phyloP scores from a whole-genome alignment of 1,139 yeast genomes.

The Candida sp. region DNA sequence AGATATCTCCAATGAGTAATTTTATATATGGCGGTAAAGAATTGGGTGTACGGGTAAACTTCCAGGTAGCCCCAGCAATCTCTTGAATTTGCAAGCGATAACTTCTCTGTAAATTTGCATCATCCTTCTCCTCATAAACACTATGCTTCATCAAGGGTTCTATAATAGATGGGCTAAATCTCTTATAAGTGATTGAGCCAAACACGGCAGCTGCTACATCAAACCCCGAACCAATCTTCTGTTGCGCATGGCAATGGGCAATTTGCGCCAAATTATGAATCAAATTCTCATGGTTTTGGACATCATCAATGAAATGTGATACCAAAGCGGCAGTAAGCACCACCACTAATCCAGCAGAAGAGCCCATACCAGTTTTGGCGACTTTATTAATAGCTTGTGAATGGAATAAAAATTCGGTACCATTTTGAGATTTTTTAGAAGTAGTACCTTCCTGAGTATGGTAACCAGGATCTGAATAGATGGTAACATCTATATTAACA shows the following conservation, averaged over 20 bases:
- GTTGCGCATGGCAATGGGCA: constrained; percentile 92
- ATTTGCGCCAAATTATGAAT: constrained; percentile 85
- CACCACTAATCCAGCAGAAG: constrained; percentile 91
- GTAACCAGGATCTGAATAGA: constrained; percentile 86
- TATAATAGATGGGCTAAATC: constrained; percentile 62
- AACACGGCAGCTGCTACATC: constrained; percentile 95
- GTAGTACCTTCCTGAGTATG: constrained; percentile 66
- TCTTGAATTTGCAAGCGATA: constrained; percentile 19
- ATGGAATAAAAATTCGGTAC: constrained; percentile 59
- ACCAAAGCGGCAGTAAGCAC: constrained; percentile 72
- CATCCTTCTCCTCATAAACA: constrained; percentile 5
- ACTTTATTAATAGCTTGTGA: constrained; percentile 59
- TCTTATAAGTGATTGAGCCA: constrained; percentile 79
- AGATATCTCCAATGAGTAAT: constrained; percentile 88
- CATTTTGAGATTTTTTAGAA: constrained; percentile 25
- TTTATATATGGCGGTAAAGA: constrained; percentile 64
- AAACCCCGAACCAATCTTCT: constrained; percentile 94
- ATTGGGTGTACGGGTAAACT: constrained; percentile 49
- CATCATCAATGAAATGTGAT: constrained; percentile 35
- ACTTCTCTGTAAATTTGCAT: constrained; percentile 11
- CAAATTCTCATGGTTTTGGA: constrained; percentile 20
- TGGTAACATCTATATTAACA: constrained; percentile 47
- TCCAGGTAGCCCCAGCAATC: constrained; percentile 58
- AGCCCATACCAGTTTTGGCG: constrained; percentile 93
- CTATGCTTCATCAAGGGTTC: constrained; percentile 31